phyloP scores from a whole-genome alignment of 345 rosid species.

The Streptanthus diversifolius region DNA sequence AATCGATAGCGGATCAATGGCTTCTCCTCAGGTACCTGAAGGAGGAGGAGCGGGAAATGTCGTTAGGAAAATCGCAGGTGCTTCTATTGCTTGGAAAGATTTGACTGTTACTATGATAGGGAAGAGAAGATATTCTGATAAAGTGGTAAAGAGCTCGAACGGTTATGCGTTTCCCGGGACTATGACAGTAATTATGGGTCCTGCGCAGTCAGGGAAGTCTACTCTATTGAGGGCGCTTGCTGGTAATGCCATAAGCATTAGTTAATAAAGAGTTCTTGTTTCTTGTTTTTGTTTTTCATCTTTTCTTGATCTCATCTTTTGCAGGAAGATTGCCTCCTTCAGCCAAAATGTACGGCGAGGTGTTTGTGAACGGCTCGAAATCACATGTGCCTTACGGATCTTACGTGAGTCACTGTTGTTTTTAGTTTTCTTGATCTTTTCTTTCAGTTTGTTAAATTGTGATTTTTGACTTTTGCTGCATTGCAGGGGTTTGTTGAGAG shows the following conservation, averaged over 20 bases:
- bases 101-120: constrained; percentile 86
- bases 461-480: not conserved
- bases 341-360: constrained; percentile 82
- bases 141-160: constrained; percentile 84
- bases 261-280: not conserved
- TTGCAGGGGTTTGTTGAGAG: constrained; percentile 89
- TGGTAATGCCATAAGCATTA: constrained; percentile 45
- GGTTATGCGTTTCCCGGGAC: constrained; percentile 98
- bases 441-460: not conserved
- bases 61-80: constrained; percentile 78
- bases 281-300: not conserved
- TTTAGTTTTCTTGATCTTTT: not conserved
- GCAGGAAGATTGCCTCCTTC: constrained; percentile 79
- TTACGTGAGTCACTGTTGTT: constrained; percentile 57
- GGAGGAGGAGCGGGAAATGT: constrained; percentile 38
- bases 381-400: constrained; percentile 78
- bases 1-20: constrained; percentile 79
- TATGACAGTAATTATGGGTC: constrained; percentile 99
- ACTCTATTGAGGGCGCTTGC: constrained; percentile 87
- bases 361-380: constrained; percentile 76
- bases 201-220: constrained; percentile 97
- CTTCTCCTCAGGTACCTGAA: constrained; percentile 72
- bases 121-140: constrained; percentile 87
- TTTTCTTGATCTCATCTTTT: constrained; percentile 23
- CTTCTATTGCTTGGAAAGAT: constrained; percentile 92